phyloP scores from a whole-genome alignment of 768 basidiomycete genomes.

The Aureoboletus auriporus region DNA sequence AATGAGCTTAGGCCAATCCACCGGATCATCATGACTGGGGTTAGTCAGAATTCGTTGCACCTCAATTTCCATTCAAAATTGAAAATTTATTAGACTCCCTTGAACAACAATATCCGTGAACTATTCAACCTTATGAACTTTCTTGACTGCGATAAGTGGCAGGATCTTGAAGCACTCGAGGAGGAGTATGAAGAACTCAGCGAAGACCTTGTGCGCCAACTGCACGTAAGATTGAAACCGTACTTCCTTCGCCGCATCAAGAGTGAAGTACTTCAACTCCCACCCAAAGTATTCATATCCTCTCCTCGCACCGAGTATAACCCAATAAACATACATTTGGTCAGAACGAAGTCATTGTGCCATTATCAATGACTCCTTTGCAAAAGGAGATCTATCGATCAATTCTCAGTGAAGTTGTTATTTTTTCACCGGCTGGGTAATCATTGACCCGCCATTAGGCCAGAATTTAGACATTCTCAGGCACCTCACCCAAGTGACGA shows the following conservation, averaged over 20 bases:
- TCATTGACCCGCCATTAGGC: conserved; percentile 37
- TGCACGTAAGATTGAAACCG: conserved; percentile 76
- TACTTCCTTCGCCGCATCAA: conserved; percentile 95
- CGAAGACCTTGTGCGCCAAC: conserved; percentile 73
- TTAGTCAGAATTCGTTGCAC: conserved; percentile 29
- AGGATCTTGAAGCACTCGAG: conserved; percentile 68
- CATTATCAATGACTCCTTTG: conserved; percentile 79
- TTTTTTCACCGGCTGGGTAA: conserved; percentile 14
- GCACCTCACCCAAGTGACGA: conserved; percentile 47
- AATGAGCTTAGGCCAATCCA: conserved; percentile 76
- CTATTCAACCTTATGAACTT: conserved; percentile 98
- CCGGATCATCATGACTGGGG: conserved; percentile 87
- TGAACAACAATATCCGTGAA: conserved; percentile 97
- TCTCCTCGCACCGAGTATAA: background rate
- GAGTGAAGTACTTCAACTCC: conserved; percentile 87
- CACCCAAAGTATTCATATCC: conserved; percentile 64
- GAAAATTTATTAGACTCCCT: conserved; percentile 57
- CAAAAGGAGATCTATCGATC: conserved; percentile 88
- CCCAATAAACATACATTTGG: conserved; percentile 3
- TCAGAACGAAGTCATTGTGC: conserved; percentile 89
- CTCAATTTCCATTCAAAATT: background rate
- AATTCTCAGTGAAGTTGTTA: conserved; percentile 57
- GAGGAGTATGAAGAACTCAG: conserved; percentile 72
- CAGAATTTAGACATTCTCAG: conserved; percentile 67
- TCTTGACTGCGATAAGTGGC: conserved; percentile 75